Base-by-base conservation (phyloP, 345 rosid genomes). In the Lumnitzera littorea region DNA sequence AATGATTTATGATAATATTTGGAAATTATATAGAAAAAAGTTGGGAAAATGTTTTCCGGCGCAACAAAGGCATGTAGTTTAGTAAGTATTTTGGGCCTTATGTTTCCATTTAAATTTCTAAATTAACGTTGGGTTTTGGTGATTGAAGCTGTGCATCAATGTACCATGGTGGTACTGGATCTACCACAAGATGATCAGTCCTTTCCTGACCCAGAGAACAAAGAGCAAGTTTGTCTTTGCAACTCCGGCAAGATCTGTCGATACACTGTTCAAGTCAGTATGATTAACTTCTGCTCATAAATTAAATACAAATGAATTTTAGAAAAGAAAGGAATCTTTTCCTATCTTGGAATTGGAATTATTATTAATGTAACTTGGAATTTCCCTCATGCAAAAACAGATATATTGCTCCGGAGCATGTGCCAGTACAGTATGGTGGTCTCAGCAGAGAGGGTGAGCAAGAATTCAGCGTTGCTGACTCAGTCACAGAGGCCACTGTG, bases 81-180 rank as follows among this genome's bases (percentile, higher is more conserved):
- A 36, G 7, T 36, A 4, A 4, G 11, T 4, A 9, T 36, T 36
- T 36, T 36, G 10, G 10, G 3, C 43, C 5, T 36, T 6, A 36
- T 36, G 43, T 36, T 36, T 36, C 43, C 43, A 36, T 36, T 36
- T 36, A 7, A 36, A 36, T 5, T 36, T 36, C 11, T 5, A 36
- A 36, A 36, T 36, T 36, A 36, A 36, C 43, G 7, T 36, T 36
- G 43, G 43, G 43, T 36, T 36, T 36, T 36, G 31, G 3, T 36
- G 9, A 36, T 36, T 9, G 9, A 31, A 91, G 98, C 87, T 84
- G 31, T 84, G 83, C 51, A 67, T 86, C 77, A 86, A 86, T 72
- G 87, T 81, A 66, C 92, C 92, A 31, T 86, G 92, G 89, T 86
- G 92, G 92, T 86, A 84, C 57, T 76, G 81, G 48, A 76, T 77